phyloP scores from a whole-genome alignment of 2,329 filamentous ascomycete species.

The Zymoseptoria passerinii region DNA sequence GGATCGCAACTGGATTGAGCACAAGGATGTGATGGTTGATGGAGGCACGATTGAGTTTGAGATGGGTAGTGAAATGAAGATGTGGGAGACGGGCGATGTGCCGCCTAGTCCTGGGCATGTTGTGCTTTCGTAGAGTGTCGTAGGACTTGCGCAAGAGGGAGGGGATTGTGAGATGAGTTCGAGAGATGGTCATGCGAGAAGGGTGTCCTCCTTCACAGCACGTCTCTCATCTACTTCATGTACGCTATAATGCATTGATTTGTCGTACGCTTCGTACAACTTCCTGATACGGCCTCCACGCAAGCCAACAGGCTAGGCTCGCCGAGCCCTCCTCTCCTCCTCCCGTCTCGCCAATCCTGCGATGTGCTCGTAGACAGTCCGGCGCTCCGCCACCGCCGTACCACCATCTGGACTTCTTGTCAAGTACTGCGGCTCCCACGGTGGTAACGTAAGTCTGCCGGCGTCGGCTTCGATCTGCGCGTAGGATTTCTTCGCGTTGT shows the following conservation, averaged over 20 bases:
- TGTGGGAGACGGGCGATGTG: constrained; percentile 44
- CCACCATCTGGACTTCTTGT: neutral
- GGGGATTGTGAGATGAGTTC: neutral
- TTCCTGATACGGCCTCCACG: neutral
- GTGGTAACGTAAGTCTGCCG: neutral
- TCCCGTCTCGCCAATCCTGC: neutral
- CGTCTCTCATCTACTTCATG: neutral
- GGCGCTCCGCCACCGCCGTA: neutral
- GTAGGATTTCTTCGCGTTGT: neutral
- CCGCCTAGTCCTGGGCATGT: constrained; percentile 43
- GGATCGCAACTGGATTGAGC: constrained; percentile 49
- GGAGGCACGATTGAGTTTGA: constrained; percentile 44
- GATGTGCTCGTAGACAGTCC: neutral
- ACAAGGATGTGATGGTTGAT: constrained; percentile 40
- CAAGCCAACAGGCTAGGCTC: neutral
- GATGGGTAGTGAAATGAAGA: constrained; percentile 32
- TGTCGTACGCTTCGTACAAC: neutral
- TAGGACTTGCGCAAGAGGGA: neutral
- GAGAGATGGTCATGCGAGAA: neutral
- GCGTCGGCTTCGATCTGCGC: neutral
- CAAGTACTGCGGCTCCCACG: neutral
- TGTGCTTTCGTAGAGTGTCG: constrained; percentile 2
- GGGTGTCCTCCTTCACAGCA: neutral
- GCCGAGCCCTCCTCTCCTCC: neutral
- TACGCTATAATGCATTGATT: neutral